Evolutionary conservation across 306 rosid species (phyloP), one percentile per base, ranked within the genome.

Genomic region (Cucumis melo): DNA sequence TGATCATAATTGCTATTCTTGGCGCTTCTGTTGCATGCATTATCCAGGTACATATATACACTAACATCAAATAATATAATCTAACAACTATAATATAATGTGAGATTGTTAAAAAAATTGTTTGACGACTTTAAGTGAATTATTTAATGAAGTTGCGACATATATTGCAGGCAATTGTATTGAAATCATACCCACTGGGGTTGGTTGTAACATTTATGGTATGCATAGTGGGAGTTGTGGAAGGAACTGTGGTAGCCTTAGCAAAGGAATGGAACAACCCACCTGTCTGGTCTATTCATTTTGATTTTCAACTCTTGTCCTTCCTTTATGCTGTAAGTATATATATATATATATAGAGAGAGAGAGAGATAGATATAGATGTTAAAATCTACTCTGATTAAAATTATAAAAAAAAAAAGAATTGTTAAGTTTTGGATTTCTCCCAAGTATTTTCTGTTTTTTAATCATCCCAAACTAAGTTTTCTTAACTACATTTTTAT

Each of bases 131-230:
- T 27, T 27, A 27, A 27, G 29, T 27, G 29, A 27, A 27, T 1
- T 27, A 27, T 0, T 27, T n/a, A n/a, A n/a, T n/a, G n/a, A 27
- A 27, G 7, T 54, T 54, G 8, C 16, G 20, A 6, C 10, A n/a
- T 7, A 38, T 38, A 38, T 38, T 61, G 32, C 46, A 86, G 92
- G 87, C 87, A 61, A 71, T 84, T 41, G 81, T 86, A 12, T 72
- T 86, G 23, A 79, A 82, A 59, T 48, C 84, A 17, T 88, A 86
- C 78, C 92, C 88, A 1, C 78, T 81, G 16, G 88, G 81, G 67
- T 86, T 88, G 36, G 81, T 88, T 14, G 75, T 84, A 38, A 75
- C 92, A 16, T 79, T 81, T 67, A 67, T 70, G 82, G 86, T 88
- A 65, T 84, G 88, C 77, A 79, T 88, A 27, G 53, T 57, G 86